Evolutionary conservation across 805 yeast genomes (phyloP).

Genomic region (Metschnikowia lochheadii): DNA sequence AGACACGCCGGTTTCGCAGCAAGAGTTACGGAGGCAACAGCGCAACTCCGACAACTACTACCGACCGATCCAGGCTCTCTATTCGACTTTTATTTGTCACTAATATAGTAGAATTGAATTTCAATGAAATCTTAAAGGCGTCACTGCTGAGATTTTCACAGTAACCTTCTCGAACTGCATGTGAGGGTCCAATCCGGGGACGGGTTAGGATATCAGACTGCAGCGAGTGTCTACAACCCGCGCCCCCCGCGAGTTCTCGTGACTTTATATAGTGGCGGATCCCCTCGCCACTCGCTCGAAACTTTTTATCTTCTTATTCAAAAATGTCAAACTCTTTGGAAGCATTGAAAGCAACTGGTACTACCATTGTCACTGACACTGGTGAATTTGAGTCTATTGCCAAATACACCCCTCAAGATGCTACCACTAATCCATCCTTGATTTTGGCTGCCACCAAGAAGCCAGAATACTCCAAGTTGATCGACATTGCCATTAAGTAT

Average conservation of each 20-base stretch:
- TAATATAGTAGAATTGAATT: background rate
- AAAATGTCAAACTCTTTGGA: slow-evolving; percentile 66
- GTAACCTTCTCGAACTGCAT: background rate
- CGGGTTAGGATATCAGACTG: slow-evolving; percentile 6
- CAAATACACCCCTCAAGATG: slow-evolving; percentile 97
- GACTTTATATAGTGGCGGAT: slow-evolving; percentile 1
- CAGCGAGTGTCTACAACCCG: slow-evolving; percentile 12
- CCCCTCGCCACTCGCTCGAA: slow-evolving; percentile 2
- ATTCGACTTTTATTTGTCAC: background rate
- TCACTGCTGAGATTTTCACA: background rate
- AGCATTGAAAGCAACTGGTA: slow-evolving; percentile 91
- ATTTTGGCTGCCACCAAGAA: slow-evolving; percentile 93
- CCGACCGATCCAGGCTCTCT: background rate
- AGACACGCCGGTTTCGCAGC: slow-evolving; percentile 9
- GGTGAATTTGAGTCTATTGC: slow-evolving; percentile 98
- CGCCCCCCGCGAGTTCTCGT: slow-evolving; percentile 5
- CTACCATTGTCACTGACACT: slow-evolving; percentile 96
- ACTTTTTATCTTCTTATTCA: background rate
- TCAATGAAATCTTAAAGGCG: background rate
- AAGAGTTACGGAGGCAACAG: background rate
- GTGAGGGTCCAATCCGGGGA: background rate
- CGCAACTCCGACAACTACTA: background rate
- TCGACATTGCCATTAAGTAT: slow-evolving; percentile 86
- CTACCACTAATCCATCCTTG: slow-evolving; percentile 97
- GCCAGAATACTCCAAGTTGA: slow-evolving; percentile 80